Base-by-base conservation (phyloP, 805 yeast genomes). In the Metschnikowia proteae region DNA sequence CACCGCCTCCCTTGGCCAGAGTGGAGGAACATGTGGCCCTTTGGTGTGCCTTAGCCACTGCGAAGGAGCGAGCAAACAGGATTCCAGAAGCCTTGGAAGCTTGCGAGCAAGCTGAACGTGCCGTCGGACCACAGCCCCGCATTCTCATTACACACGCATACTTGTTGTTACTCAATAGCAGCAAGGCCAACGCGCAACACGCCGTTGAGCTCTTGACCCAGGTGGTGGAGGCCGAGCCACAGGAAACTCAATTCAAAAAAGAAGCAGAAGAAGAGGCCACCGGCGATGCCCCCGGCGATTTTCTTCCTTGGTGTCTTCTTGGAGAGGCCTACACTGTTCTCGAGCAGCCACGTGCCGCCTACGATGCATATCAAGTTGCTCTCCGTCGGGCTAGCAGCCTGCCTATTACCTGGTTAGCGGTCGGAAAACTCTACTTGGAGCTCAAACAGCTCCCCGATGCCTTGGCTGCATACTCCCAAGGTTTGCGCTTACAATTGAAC, bases 331-430 rank as follows among this genome's bases (percentile, higher is more conserved):
- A 79, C 54, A 65, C 79, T 5, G 51, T 73, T 27, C 55, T 73
- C 13, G 75, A 74, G 45, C 66, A 73, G 39, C 81, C 80, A 28
- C 63, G 79, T 36, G 67, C 71, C 33, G 81, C 85, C 2, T 81
- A 81, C 59, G 81, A 79, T 49, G 71, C 78, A 10, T 73, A 77
- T 49, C 84, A 82, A 57, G 66, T 75, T 40, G 80, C 85, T 1
- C 64, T 81, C 47, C 67, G 78, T 52, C 73, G 79, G 38, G 80
- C 82, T 0, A 75, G 81, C 17, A 63, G 67, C 11, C 73, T 76
- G 10, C 81, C 86, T n/a, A 66, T 81, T 43, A 78, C 84, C 3
- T 83, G 88, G 90, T 64, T 83, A 31, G 81, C 84, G 0, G 81
- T 83, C 28, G 90, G 87, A 3, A 73, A 79, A 9, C 66, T 84